Percentiles rank a stretch among this genome's conserved stretches.
phyloP scores from a whole-genome alignment of 352 stramenopile genomes.

The Phytophthora macrochlamydospora region DNA sequence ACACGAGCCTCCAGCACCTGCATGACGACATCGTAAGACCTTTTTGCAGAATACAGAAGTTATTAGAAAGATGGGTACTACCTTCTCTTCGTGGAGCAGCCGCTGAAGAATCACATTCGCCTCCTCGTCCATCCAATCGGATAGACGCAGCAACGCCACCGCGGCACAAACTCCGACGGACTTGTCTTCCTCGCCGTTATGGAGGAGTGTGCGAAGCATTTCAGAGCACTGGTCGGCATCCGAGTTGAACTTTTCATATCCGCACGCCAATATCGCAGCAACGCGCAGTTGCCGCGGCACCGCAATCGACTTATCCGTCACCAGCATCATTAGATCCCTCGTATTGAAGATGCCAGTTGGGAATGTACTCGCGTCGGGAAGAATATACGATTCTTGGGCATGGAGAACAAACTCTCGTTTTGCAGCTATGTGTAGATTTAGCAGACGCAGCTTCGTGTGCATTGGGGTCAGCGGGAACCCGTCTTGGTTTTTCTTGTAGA shows the following conservation, averaged over 20 bases:
- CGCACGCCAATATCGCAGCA: conserved; percentile 75
- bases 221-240: conserved; percentile 63
- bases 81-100: conserved; percentile 81
- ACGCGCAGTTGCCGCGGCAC: conserved; percentile 69
- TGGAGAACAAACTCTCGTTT: conserved; percentile 72
- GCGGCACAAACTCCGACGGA: conserved; percentile 75
- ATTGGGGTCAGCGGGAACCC: conserved; percentile 52
- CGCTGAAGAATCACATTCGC: conserved; percentile 80
- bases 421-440: conserved; percentile 74
- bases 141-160: conserved; percentile 72
- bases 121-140: conserved; percentile 89
- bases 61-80: conserved; percentile 13
- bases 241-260: conserved; percentile 73
- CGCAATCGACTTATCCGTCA: conserved; percentile 68
- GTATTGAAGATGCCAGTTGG: conserved; percentile 77
- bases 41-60: too few relatives aligned
- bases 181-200: conserved; percentile 62
- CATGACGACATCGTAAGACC: neutral
- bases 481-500: conserved; percentile 65
- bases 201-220: conserved; percentile 69
- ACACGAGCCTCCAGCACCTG: conserved; percentile 72
- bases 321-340: conserved; percentile 86
- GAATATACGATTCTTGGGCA: conserved; percentile 66
- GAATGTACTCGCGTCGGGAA: conserved; percentile 54
- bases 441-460: conserved; percentile 74